Percentiles rank a stretch among this genome's conserved stretches.
Conservation (phyloP, 2,329 filamentous ascomycete genomes). For the Beauveria sp. region DNA sequence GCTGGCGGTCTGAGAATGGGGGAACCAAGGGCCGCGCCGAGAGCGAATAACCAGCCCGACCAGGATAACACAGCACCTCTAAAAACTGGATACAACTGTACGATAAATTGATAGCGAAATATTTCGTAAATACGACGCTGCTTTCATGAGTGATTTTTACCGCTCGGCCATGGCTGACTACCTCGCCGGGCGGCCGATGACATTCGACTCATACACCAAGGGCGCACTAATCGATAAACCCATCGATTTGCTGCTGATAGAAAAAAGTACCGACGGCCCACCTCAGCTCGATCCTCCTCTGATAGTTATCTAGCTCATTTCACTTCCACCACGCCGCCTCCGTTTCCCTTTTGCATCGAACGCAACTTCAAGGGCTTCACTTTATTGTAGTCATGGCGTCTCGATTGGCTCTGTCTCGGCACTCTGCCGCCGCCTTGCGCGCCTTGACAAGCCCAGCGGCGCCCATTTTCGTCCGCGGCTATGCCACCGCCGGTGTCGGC, state of each 20-base stretch:
- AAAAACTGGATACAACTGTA: not conserved
- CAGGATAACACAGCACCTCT: not conserved
- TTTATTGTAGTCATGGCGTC: not conserved
- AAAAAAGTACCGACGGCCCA: not conserved
- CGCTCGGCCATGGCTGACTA: not conserved
- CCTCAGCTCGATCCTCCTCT: not conserved
- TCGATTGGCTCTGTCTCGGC: slow-evolving; percentile 3
- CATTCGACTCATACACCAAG: not conserved
- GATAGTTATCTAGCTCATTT: not conserved
- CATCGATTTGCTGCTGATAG: not conserved
- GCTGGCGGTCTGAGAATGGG: no score
- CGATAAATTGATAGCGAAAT: not conserved
- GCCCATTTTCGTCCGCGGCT: not conserved
- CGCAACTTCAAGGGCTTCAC: not conserved
- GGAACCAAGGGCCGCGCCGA: not conserved
- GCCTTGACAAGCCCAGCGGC: not conserved
- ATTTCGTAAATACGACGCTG: not conserved
- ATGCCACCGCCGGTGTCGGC: slow-evolving; percentile 10
- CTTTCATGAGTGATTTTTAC: not conserved
- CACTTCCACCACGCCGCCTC: not conserved
- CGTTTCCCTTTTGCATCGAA: not conserved
- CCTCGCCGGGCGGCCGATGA: not conserved
- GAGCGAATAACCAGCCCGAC: not conserved
- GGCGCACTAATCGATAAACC: slow-evolving; percentile 4
- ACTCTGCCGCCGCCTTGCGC: not conserved